A percentile compares a stretch with the other conserved stretches of the same genome.
Evolutionary conservation across 2,329 filamentous ascomycete species (phyloP).

Genomic region (Aspergillus costaricaensis): DNA sequence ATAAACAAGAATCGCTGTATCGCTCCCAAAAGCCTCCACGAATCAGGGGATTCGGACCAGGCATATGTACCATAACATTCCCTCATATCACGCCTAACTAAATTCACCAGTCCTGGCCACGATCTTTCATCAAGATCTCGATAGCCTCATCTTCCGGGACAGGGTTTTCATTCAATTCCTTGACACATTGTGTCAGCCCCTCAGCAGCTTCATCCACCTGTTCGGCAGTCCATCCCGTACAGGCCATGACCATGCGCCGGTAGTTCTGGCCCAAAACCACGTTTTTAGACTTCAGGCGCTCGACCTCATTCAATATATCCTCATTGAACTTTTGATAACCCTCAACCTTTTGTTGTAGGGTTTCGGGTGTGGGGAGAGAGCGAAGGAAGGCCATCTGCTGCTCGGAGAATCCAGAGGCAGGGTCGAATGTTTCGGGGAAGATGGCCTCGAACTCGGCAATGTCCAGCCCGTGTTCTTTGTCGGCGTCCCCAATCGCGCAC

Average conservation of each 20-base stretch:
- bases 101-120: constrained; percentile 47
- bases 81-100: not conserved
- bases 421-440: constrained; percentile 42
- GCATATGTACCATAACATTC: constrained; percentile 14
- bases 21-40: constrained; percentile 7
- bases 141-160: constrained; percentile 48
- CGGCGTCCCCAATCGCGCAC: constrained; percentile 51
- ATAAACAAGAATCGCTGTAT: constrained; percentile 13
- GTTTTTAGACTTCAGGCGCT: constrained; percentile 73
- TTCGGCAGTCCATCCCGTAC: constrained; percentile 74
- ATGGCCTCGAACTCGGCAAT: constrained; percentile 36
- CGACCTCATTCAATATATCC: constrained; percentile 66
- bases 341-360: constrained; percentile 67
- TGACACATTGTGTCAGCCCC: constrained; percentile 79
- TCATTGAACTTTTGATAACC: constrained; percentile 71
- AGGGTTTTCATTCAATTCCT: constrained; percentile 67
- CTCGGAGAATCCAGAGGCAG: constrained; percentile 45
- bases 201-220: constrained; percentile 81
- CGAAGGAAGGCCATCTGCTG: constrained; percentile 47
- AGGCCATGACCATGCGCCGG: constrained; percentile 81
- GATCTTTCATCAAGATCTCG: constrained; percentile 48
- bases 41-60: constrained; percentile 7
- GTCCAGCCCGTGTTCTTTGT: constrained; percentile 44
- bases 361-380: constrained; percentile 59
- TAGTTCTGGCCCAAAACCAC: constrained; percentile 86